Base-by-base conservation (phyloP, 371 early-diverging fungal species). In the Mortierella polycephala region DNA sequence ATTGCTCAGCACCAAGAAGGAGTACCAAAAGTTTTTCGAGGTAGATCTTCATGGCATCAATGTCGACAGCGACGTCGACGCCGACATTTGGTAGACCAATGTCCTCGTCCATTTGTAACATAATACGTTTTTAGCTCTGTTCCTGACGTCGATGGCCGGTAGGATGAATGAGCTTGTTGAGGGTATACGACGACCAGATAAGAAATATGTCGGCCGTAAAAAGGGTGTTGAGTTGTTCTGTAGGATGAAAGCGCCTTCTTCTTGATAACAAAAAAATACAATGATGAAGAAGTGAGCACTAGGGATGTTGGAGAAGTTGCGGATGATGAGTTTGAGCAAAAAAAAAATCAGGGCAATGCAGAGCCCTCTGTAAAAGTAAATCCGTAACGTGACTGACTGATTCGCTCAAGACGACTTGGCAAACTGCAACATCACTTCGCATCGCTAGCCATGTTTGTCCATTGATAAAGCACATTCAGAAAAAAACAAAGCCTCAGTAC, bases 21-120 rank as follows among this genome's bases (percentile, higher is more conserved):
- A 94, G 76, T 0, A 92, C 92, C 18, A 94, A 82, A 5, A 95
- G 83, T 37, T 88, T 86, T 58, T 90, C 87, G 55, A 96, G 84
- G 70, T 93, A 93, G 51, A 62, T 72, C 66, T 72, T 79, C 69
- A 79, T 49, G 16, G 66, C 55, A 39, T 79, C 79, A 30, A 79
- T 57, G 60, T 79, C 79, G 53, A 79, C 73, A 9, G 60, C 69
- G 20, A 69, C 63, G 45, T 69, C 73, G 44, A 65, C 66, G 30
- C 73, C 69, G 62, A 72, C 69, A 37, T 12, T 58, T 37, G 69
- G 73, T 69, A 79, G 69, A 60, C 73, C 73, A 55, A 71, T 54
- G 53, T 79, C 79, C 54, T 69, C 79, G 52, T 79, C 79, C 79
- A 79, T 72, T 56, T 71, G 71, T 58, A 72, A 62, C 69, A 79